Conservation (phyloP, 495 filamentous ascomycete species). For the Xylaria castorea region DNA sequence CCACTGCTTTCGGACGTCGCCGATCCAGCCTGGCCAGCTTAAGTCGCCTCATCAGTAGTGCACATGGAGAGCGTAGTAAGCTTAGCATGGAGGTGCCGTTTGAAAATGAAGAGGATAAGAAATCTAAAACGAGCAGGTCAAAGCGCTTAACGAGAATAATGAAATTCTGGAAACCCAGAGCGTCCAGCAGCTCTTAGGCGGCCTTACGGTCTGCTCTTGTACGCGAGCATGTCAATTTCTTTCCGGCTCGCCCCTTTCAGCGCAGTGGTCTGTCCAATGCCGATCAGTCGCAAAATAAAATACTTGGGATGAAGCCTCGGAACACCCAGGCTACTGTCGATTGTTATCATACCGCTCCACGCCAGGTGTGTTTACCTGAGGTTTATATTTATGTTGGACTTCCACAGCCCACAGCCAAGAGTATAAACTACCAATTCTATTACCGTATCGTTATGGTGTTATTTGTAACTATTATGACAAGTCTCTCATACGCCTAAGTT, state of each 20-base stretch:
- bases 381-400: neutral
- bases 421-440: neutral
- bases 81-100: constrained; percentile 71
- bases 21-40: constrained; percentile 85
- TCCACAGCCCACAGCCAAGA: neutral
- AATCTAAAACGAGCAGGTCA: constrained; percentile 69
- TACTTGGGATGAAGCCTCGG: neutral
- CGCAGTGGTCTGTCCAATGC: neutral
- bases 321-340: neutral
- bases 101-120: constrained; percentile 65
- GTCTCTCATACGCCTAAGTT: neutral
- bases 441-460: neutral
- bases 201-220: neutral
- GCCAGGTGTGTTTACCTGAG: neutral
- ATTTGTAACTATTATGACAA: neutral
- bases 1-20: constrained; percentile 71
- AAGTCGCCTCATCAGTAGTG: constrained; percentile 79
- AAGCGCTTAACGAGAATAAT: constrained; percentile 80
- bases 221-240: neutral
- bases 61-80: constrained; percentile 80
- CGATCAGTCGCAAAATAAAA: neutral
- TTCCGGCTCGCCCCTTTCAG: neutral
- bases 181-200: constrained; percentile 34
- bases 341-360: neutral
- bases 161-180: constrained; percentile 78